These are phyloP conservation scores for Craspedostauros australis DNA, from an alignment of 108 stramenopile genomes.

Conservation along the genomic window DNA sequence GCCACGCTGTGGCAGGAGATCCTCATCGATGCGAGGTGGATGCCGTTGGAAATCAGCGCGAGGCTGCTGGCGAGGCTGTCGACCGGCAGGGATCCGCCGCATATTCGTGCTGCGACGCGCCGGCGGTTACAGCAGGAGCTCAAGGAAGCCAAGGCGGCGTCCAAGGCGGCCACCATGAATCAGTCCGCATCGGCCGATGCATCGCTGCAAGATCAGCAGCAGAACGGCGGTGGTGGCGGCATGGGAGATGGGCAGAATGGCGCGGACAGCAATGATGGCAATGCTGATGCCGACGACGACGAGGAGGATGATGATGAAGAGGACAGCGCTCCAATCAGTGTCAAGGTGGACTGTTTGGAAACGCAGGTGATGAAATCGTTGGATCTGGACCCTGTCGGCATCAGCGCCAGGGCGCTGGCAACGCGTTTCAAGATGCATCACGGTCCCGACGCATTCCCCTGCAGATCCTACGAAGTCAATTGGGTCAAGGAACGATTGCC, in stretches of 20 bases:
- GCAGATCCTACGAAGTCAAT: slow-evolving; percentile 51
- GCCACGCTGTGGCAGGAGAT: slow-evolving; percentile 54
- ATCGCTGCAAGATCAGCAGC: background rate
- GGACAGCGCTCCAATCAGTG: slow-evolving; percentile 9
- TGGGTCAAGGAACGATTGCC: slow-evolving; percentile 49
- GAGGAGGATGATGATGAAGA: slow-evolving; percentile 20
- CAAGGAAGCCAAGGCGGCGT: slow-evolving; percentile 13
- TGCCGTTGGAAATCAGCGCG: slow-evolving; percentile 38
- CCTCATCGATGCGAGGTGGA: slow-evolving; percentile 53
- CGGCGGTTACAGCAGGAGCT: no score
- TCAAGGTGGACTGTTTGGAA: slow-evolving; percentile 46
- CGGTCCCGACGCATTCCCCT: slow-evolving; percentile 61
- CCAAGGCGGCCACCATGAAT: background rate
- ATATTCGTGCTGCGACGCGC: background rate
- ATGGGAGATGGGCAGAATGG: slow-evolving; percentile 27
- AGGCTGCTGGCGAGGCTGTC: slow-evolving; percentile 56
- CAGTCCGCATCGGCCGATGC: background rate
- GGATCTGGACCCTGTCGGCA: slow-evolving; percentile 61
- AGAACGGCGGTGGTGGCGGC: slow-evolving; percentile 4
- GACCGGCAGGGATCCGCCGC: slow-evolving; percentile 42
- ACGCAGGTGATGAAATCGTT: slow-evolving; percentile 54
- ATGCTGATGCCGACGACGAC: slow-evolving; percentile 17
- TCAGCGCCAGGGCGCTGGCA: slow-evolving; percentile 71
- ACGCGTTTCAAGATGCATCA: slow-evolving; percentile 58
- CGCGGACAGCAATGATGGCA: slow-evolving; percentile 24